phyloP scores from a whole-genome alignment of 345 rosid species.

The Eucalyptus lansdowneana region DNA sequence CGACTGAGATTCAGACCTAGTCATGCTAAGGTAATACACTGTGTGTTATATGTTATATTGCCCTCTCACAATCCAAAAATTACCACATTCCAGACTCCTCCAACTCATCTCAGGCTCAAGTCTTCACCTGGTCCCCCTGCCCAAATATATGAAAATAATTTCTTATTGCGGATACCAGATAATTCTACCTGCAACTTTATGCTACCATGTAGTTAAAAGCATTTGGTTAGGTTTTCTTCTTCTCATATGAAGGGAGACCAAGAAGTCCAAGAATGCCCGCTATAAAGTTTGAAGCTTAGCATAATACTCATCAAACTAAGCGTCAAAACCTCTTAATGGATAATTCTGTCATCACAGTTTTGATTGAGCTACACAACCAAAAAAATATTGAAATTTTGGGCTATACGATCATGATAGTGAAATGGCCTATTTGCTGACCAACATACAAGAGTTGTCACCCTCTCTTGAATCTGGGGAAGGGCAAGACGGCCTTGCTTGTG shows the following conservation, averaged over 20 bases:
- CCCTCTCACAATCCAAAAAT: not conserved
- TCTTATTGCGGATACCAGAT: not conserved
- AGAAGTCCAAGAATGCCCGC: not conserved
- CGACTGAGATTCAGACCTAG: not conserved
- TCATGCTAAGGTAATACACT: not conserved
- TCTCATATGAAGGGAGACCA: not conserved
- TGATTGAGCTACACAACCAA: not conserved
- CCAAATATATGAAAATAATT: not conserved
- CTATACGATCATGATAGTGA: not conserved
- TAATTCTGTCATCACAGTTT: no score
- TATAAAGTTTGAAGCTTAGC: not conserved
- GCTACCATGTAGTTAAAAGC: not conserved
- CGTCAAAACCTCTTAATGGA: not conserved
- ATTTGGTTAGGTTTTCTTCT: not conserved
- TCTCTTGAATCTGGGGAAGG: not conserved
- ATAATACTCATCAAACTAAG: not conserved
- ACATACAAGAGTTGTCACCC: not conserved
- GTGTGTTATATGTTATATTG: not conserved
- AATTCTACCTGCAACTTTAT: not conserved
- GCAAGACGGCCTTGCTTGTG: not conserved
- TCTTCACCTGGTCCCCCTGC: not conserved
- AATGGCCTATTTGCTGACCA: not conserved
- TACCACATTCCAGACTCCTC: not conserved
- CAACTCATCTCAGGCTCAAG: not conserved
- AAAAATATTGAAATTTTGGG: not conserved